Evolutionary conservation across 768 basidiomycete species (phyloP), one percentile per base, ranked within the genome.

Genomic region (Tylopilus plumbeoviolaceoides): DNA sequence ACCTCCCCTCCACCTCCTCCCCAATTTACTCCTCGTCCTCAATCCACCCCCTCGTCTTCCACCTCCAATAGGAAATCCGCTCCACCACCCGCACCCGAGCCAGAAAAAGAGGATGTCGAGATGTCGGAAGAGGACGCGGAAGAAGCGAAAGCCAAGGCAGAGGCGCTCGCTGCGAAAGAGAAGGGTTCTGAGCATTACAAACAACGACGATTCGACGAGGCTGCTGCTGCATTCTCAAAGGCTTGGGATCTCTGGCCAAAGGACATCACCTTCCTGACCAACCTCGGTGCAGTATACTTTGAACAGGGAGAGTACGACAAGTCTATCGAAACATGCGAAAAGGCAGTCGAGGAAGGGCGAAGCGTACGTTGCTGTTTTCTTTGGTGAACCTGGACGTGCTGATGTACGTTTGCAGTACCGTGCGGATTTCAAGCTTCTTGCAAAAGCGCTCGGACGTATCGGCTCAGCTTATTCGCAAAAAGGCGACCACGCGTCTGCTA

Each of bases 311-410:
- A 98, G 33, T 98, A 86, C 63, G 88, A 92, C 72, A 87, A 90
- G 67, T 82, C 84, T 51, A 95, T 99, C 62, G 88, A 94, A 68
- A 83, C 84, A 0, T 95, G 92, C 68, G 86, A 97, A 64, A 95
- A 92, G 72, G 95, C 97, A n/a, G 88, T 92, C 41, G 97, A 98
- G 12, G 91, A 98, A 66, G 97, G 93, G 30, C 87, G 95, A 55
- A 78, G 75, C 54, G 87, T 89, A 60, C 44, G 80, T 64, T 46
- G 40, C 2, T 11, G 1, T 30, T 30, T 25, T 9, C 5, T 47
- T 18, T 20, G n/a, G 25, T 35, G 35, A 20, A n/a, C 28, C 2
- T 38, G 17, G 18, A 10, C 20, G 40, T 47, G 9, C 44, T 50
- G 28, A 58, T 25, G 10, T n/a, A 23, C 44, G n/a, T 9, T 30